Evolutionary conservation across 2,329 filamentous ascomycete species (phyloP).

Genomic region (Amauroascus niger): DNA sequence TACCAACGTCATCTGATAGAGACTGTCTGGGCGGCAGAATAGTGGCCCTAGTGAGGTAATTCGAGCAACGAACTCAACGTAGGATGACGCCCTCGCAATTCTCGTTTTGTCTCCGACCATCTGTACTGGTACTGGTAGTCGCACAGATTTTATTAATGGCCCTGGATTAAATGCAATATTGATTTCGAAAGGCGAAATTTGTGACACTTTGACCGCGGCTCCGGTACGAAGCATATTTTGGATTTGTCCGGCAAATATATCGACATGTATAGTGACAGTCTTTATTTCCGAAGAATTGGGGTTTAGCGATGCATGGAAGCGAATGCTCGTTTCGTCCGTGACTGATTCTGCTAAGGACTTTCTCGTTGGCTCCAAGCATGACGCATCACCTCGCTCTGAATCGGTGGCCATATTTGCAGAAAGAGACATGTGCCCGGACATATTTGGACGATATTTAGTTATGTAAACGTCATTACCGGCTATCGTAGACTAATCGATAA

Average conservation of each 20-base stretch:
- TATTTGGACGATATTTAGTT: slow-evolving; percentile 24
- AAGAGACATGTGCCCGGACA: slow-evolving; percentile 12
- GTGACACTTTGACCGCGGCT: slow-evolving; percentile 7
- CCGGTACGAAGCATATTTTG: slow-evolving; percentile 11
- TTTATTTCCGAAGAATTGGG: slow-evolving; percentile 9
- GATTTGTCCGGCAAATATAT: slow-evolving; percentile 7
- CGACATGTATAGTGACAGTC: slow-evolving; percentile 13
- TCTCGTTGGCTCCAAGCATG: background rate
- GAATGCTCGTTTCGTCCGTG: background rate
- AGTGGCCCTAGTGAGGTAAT: slow-evolving; percentile 4
- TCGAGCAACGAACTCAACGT: slow-evolving; percentile 26
- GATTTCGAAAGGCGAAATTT: slow-evolving; percentile 16
- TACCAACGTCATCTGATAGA: slow-evolving; percentile 16
- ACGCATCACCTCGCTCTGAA: background rate
- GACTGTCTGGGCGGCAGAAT: slow-evolving; percentile 3
- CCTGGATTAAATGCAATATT: slow-evolving; percentile 10
- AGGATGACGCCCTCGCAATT: slow-evolving; percentile 26
- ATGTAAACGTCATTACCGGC: slow-evolving; percentile 22
- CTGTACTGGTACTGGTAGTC: slow-evolving; percentile 22
- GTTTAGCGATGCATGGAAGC: slow-evolving; percentile 7
- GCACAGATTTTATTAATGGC: slow-evolving; percentile 9
- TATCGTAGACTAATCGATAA: slow-evolving; percentile 18
- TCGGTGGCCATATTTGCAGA: background rate
- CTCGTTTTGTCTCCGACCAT: slow-evolving; percentile 18
- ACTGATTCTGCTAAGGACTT: background rate